Evolutionary conservation across 2,329 filamentous ascomycete species (phyloP).

Genomic region (Nemania diffusa): DNA sequence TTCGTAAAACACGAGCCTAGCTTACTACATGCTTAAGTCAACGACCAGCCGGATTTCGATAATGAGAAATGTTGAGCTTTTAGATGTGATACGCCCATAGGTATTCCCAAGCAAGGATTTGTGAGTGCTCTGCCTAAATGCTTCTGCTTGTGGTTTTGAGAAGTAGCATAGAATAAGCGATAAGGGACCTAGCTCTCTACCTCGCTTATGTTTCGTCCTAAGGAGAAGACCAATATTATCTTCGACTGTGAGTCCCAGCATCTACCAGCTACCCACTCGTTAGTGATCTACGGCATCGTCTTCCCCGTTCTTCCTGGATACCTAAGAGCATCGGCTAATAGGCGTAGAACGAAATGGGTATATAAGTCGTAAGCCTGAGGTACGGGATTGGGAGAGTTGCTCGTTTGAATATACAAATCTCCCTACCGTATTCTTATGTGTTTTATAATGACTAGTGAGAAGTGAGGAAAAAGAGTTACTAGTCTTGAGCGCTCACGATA

Average conservation of each 20-base stretch:
- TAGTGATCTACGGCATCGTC: neutral
- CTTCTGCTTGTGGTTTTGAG: neutral
- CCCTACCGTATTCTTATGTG: neutral
- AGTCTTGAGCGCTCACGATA: neutral
- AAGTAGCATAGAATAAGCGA: neutral
- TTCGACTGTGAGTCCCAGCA: neutral
- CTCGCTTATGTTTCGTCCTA: neutral
- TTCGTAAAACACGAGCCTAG: neutral
- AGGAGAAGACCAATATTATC: neutral
- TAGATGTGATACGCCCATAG: too few relatives aligned
- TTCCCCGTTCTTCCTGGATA: neutral
- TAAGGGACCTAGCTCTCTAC: too few relatives aligned
- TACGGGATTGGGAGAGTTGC: too few relatives aligned
- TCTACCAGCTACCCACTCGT: neutral
- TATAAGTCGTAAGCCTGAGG: neutral
- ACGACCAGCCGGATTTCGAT: neutral
- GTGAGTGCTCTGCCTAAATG: neutral
- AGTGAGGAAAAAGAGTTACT: neutral
- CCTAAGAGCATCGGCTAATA: neutral
- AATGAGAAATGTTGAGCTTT: neutral
- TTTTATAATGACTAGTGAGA: neutral
- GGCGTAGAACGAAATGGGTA: neutral
- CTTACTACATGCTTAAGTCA: neutral
- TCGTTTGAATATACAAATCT: too few relatives aligned
- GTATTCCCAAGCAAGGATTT: neutral